phyloP scores from a whole-genome alignment of 495 filamentous ascomycete species.

The Lentithecium fluviatile region DNA sequence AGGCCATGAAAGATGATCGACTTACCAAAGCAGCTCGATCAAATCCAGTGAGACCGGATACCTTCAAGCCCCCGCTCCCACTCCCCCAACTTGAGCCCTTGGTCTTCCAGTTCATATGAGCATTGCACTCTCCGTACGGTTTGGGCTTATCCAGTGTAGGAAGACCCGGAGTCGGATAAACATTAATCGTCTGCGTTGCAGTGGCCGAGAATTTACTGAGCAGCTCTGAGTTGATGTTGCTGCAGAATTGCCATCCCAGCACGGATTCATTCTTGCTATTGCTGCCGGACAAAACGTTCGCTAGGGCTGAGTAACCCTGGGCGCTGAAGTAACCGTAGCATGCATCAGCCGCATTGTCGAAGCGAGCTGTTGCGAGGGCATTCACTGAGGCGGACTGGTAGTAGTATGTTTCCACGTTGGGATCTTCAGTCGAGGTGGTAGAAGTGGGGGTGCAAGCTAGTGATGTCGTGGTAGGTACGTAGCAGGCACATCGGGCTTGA shows the following conservation, averaged over 20 bases:
- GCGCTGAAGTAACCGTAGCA: slow-evolving; percentile 13
- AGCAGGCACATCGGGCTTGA: slow-evolving; percentile 25
- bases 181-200: no score
- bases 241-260: slow-evolving; percentile 15
- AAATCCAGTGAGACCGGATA: no score
- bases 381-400: not conserved
- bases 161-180: no score
- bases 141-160: no score
- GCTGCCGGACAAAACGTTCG: not conserved
- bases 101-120: no score
- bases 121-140: no score
- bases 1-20: no score
- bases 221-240: slow-evolving; percentile 6
- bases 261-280: not conserved
- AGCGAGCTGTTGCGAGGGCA: not conserved
- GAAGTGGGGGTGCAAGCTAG: not conserved
- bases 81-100: no score
- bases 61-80: no score
- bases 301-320: slow-evolving; percentile 20
- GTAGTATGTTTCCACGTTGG: no score
- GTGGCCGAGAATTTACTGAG: not conserved
- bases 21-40: no score
- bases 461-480: not conserved
- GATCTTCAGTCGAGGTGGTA: no score
- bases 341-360: slow-evolving; percentile 13